phyloP scores from a whole-genome alignment of 2,329 filamentous ascomycete species.

The Claviceps sp. region DNA sequence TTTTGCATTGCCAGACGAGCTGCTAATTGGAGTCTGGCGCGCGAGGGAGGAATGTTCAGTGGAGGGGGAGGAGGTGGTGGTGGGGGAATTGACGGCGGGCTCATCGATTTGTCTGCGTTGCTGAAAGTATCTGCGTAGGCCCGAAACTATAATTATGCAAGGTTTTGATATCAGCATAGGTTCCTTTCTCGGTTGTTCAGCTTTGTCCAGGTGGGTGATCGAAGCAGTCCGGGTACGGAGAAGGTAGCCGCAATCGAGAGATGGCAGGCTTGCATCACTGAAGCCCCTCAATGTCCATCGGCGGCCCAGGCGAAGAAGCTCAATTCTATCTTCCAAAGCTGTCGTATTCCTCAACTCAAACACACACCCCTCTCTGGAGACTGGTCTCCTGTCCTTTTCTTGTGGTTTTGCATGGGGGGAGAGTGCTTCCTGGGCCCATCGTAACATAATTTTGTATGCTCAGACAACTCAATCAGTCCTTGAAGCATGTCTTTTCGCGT shows the following conservation, averaged over 20 bases:
- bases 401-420: neutral
- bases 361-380: neutral
- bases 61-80: conserved; percentile 60
- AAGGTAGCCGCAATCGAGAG: neutral
- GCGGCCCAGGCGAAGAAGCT: neutral
- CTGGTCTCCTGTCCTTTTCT: neutral
- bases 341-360: neutral
- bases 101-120: conserved; percentile 31
- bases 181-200: conserved; percentile 10
- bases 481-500: neutral
- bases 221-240: conserved; percentile 7
- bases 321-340: neutral
- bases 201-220: conserved; percentile 1
- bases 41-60: conserved; percentile 72
- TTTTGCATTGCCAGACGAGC: conserved; percentile 67
- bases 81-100: conserved; percentile 44
- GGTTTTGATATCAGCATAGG: conserved; percentile 1
- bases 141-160: conserved; percentile 33
- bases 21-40: conserved; percentile 82
- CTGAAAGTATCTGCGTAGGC: conserved; percentile 44
- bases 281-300: neutral
- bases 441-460: conserved; percentile 2
- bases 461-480: conserved; percentile 2
- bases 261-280: neutral
- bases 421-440: neutral